phyloP scores from a whole-genome alignment of 371 early-diverging fungal genomes.

The Mucor racemosus region DNA sequence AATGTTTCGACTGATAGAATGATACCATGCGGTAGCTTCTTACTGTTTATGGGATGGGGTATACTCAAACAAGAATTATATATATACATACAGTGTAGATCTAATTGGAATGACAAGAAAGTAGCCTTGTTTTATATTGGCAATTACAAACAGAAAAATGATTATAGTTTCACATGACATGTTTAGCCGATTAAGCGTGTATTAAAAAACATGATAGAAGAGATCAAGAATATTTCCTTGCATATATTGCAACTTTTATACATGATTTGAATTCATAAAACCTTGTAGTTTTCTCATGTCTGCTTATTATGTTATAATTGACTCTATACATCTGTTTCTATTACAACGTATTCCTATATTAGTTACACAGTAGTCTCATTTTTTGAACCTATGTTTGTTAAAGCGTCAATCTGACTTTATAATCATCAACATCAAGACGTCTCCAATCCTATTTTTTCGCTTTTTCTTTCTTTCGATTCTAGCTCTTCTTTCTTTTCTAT shows the following conservation, averaged over 20 bases:
- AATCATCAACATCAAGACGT: neutral
- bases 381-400: neutral
- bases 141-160: neutral
- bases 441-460: neutral
- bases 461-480: conserved; percentile 8
- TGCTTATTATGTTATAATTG: neutral
- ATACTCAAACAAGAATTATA: neutral
- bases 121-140: neutral
- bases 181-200: neutral
- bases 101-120: neutral
- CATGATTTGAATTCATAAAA: neutral
- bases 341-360: neutral
- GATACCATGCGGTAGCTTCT: neutral
- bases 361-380: neutral
- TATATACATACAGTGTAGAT: conserved; percentile 1
- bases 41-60: neutral
- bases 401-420: conserved; percentile 1
- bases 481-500: conserved; percentile 10
- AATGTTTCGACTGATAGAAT: neutral
- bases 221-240: neutral
- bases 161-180: neutral
- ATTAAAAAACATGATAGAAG: neutral
- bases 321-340: neutral
- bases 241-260: neutral
- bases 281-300: no score